These are phyloP conservation scores for Phaeolepiota aurea DNA, from an alignment of 768 basidiomycete species.

Conservation along the genomic window DNA sequence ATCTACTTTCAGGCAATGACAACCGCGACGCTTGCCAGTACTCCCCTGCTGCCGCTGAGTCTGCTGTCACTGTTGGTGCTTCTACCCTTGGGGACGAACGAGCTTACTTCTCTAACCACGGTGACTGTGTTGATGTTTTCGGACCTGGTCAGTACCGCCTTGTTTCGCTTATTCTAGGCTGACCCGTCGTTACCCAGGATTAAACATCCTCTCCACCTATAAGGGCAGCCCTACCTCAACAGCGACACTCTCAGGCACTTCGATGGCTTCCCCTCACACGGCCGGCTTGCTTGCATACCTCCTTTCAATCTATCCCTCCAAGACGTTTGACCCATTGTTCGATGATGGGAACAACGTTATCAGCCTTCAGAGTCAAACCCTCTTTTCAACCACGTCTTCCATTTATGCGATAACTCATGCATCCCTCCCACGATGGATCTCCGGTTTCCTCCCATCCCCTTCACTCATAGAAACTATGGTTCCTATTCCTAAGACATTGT, in stretches of 20 bases:
- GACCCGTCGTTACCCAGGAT: no score
- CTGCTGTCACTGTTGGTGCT: slow-evolving; percentile 93
- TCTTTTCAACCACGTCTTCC: slow-evolving; percentile 24
- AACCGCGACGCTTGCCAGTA: slow-evolving; percentile 86
- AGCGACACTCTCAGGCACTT: slow-evolving; percentile 81
- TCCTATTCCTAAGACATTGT: slow-evolving; percentile 39
- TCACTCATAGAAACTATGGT: slow-evolving; percentile 33
- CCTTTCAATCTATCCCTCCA: slow-evolving; percentile 76
- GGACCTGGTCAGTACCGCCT: slow-evolving; percentile 54
- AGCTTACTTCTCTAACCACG: slow-evolving; percentile 91
- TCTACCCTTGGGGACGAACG: slow-evolving; percentile 75
- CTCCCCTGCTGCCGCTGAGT: slow-evolving; percentile 85
- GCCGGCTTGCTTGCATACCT: slow-evolving; percentile 90
- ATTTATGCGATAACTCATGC: slow-evolving; percentile 46
- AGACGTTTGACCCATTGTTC: slow-evolving; percentile 47
- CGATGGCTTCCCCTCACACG: slow-evolving; percentile 92
- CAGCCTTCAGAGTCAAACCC: slow-evolving; percentile 21
- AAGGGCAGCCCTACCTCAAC: slow-evolving; percentile 52
- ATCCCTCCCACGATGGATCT: slow-evolving; percentile 50
- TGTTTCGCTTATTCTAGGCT: no score
- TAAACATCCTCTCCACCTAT: slow-evolving; percentile 89
- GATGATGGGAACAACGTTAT: slow-evolving; percentile 26
- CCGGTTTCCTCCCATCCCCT: slow-evolving; percentile 48
- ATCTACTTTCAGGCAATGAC: slow-evolving; percentile 51
- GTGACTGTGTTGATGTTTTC: slow-evolving; percentile 87